Conservation (phyloP, 129 eudicot genomes). For the Centaurea solstitialis region DNA sequence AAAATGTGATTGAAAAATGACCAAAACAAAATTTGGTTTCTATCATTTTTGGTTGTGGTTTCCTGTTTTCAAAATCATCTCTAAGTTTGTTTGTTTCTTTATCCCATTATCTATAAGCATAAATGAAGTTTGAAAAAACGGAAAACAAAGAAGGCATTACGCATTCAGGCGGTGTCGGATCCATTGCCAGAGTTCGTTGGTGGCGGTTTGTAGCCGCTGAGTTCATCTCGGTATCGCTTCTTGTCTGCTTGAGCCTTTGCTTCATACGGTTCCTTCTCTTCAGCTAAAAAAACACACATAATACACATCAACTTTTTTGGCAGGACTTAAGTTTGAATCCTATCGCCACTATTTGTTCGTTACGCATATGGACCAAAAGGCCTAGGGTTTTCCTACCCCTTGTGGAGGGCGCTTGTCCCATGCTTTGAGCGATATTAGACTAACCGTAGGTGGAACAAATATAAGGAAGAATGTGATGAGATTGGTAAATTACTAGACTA, state of each 20-base stretch:
- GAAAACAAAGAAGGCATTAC: background rate
- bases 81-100: background rate
- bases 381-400: too few species aligned
- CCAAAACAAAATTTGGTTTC: constrained; percentile 2
- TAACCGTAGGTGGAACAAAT: too few species aligned
- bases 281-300: constrained; percentile 41
- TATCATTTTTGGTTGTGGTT: constrained; percentile 26
- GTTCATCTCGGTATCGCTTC: constrained; percentile 58
- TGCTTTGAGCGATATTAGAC: too few species aligned
- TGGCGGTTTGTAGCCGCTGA: constrained; percentile 56
- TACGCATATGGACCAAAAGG: background rate
- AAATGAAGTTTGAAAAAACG: background rate
- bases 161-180: constrained; percentile 21
- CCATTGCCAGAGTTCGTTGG: constrained; percentile 37
- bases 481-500: too few species aligned
- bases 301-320: background rate
- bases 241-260: constrained; percentile 71
- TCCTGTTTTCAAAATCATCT: background rate
- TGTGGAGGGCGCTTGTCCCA: too few species aligned
- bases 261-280: constrained; percentile 79
- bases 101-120: background rate
- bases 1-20: background rate
- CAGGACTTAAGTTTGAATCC: background rate
- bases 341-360: background rate
- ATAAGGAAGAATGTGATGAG: too few species aligned